These are phyloP conservation scores for Podospora pseudoanserina DNA, from an alignment of 495 filamentous ascomycete genomes.

Conservation along the genomic window DNA sequence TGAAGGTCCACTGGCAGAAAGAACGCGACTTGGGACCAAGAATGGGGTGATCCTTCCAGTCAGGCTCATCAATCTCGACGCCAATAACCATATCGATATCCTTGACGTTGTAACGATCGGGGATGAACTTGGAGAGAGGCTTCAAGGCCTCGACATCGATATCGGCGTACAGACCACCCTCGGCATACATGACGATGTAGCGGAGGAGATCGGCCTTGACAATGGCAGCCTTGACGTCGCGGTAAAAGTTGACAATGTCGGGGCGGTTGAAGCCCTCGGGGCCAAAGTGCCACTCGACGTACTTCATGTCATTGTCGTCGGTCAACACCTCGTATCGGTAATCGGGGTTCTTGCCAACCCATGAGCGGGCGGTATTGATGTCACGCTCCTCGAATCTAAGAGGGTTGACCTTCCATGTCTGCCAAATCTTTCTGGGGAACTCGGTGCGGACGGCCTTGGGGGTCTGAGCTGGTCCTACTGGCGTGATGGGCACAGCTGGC, in stretches of 20 bases:
- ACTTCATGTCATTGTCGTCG: constrained; percentile 56
- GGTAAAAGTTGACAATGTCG: constrained; percentile 58
- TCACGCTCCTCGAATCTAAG: constrained; percentile 56
- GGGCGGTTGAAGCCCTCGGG: constrained; percentile 55
- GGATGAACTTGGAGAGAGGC: constrained; percentile 50
- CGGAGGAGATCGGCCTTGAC: constrained; percentile 60
- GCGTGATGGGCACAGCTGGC: neutral
- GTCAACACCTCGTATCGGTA: constrained; percentile 63
- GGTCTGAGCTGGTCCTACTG: neutral
- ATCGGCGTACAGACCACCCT: constrained; percentile 58
- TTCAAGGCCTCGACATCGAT: constrained; percentile 55
- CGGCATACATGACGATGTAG: constrained; percentile 54
- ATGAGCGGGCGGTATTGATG: constrained; percentile 49
- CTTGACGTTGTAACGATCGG: constrained; percentile 41
- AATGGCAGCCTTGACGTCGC: constrained; percentile 53
- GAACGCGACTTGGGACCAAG: constrained; percentile 58
- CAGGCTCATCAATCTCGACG: constrained; percentile 62
- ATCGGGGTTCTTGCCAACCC: constrained; percentile 55
- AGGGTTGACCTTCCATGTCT: constrained; percentile 63
- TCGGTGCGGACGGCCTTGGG: constrained; percentile 21
- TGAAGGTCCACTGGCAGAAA: constrained; percentile 69
- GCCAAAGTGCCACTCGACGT: constrained; percentile 58
- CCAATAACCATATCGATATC: constrained; percentile 61
- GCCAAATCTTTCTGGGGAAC: constrained; percentile 54
- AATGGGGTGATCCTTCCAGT: constrained; percentile 57